Evolutionary conservation across 352 stramenopile genomes (phyloP).

Genomic region (Aphanomyces euteiches): DNA sequence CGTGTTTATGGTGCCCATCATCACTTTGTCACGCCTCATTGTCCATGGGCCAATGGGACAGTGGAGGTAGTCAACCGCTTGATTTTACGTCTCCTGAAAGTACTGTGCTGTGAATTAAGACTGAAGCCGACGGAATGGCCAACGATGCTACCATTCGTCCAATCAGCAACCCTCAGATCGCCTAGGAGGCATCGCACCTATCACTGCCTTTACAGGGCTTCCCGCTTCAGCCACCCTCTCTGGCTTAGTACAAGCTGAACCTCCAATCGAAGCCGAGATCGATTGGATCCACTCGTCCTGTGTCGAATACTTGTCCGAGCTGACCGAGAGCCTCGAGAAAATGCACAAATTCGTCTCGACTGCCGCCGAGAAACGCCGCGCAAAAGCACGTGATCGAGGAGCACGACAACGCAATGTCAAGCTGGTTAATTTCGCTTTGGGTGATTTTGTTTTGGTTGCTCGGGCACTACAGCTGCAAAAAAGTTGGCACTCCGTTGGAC

Average conservation of each 20-base stretch:
- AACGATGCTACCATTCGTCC: conserved; percentile 30
- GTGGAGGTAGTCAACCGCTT: conserved; percentile 40
- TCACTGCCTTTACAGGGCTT: conserved; percentile 36
- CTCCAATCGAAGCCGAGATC: background rate
- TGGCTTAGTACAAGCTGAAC: background rate
- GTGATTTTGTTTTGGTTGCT: conserved; percentile 25
- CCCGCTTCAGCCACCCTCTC: conserved; percentile 19
- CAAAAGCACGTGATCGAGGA: conserved; percentile 1
- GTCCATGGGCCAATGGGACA: conserved; percentile 43
- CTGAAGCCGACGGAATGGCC: conserved; percentile 25
- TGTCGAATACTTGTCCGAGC: background rate
- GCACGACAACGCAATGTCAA: background rate
- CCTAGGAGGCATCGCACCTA: conserved; percentile 33
- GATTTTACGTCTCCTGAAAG: conserved; percentile 25
- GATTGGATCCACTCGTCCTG: conserved; percentile 8
- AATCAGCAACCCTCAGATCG: conserved; percentile 28
- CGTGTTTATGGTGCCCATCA: conserved; percentile 30
- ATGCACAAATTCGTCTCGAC: conserved; percentile 30
- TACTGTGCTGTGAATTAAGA: conserved; percentile 33
- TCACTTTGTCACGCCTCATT: conserved; percentile 38
- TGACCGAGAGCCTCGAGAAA: background rate
- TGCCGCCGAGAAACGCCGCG: conserved; percentile 11
- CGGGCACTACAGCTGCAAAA: conserved; percentile 4
- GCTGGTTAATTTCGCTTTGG: conserved; percentile 9
- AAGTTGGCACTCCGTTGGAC: conserved; percentile 22